Evolutionary conservation across 257 asterid species (phyloP).

Genomic region (Petunia axillaris): DNA sequence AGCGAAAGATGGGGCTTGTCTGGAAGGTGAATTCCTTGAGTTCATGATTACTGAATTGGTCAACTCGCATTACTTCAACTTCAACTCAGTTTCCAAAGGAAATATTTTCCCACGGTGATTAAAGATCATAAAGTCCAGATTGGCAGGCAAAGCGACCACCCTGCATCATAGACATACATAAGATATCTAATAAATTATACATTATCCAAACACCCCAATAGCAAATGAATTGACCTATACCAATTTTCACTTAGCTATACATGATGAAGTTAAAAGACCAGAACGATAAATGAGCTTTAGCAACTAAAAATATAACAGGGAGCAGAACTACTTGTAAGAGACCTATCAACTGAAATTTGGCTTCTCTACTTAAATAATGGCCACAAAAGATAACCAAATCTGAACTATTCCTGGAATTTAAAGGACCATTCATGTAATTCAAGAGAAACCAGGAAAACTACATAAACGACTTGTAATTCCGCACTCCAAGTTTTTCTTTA

Average conservation of each 20-base stretch:
- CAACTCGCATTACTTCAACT: slow-evolving; percentile 51
- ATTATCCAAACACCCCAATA: not conserved
- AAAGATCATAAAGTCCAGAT: slow-evolving; percentile 90
- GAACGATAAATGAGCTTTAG: not conserved
- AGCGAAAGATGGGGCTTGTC: not conserved
- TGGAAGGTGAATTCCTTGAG: not conserved
- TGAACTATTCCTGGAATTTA: not conserved
- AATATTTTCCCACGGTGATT: slow-evolving; percentile 94
- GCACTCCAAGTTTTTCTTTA: not conserved
- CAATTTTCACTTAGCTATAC: not conserved
- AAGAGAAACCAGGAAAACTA: slow-evolving; percentile 10
- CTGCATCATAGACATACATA: slow-evolving; percentile 46
- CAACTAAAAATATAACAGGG: not conserved
- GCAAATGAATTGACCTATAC: not conserved
- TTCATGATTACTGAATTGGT: not conserved
- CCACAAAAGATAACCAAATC: not conserved
- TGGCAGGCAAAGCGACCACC: slow-evolving; percentile 78
- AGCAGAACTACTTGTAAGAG: not conserved
- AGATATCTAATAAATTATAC: not conserved
- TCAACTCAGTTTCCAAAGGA: slow-evolving; percentile 56
- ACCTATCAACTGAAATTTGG: not conserved
- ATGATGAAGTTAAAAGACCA: not conserved
- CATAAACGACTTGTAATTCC: not conserved
- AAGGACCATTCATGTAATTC: not conserved
- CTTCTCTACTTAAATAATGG: not conserved